Conservation (phyloP, 2,329 filamentous ascomycete species). For the Aspergillus costaricaensis region DNA sequence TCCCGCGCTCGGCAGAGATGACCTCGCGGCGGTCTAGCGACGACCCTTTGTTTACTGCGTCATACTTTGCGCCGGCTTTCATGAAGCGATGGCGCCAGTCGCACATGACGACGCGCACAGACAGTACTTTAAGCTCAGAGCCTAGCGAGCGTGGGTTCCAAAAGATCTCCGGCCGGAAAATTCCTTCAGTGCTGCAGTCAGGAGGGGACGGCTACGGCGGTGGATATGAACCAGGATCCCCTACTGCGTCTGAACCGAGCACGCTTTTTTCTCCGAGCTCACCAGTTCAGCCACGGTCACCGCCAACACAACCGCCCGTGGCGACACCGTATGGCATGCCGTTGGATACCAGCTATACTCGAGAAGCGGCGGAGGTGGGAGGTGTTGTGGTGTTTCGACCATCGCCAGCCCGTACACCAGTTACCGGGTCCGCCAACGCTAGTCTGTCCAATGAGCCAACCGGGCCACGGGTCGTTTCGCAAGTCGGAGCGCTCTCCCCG, state of each 20-base stretch:
- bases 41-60: slow-evolving; percentile 41
- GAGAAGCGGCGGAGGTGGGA: slow-evolving; percentile 31
- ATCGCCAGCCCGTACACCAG: slow-evolving; percentile 46
- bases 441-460: slow-evolving; percentile 26
- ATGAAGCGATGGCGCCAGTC: slow-evolving; percentile 46
- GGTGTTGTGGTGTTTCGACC: slow-evolving; percentile 43
- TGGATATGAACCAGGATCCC: slow-evolving; percentile 34
- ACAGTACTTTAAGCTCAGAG: slow-evolving; percentile 33
- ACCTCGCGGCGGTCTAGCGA: slow-evolving; percentile 42
- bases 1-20: slow-evolving; percentile 31
- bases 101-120: slow-evolving; percentile 37
- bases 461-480: slow-evolving; percentile 27
- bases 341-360: slow-evolving; percentile 34
- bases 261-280: slow-evolving; percentile 26
- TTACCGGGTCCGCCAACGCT: slow-evolving; percentile 35
- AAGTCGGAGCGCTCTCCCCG: slow-evolving; percentile 26
- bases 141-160: slow-evolving; percentile 52
- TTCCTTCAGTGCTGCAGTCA: slow-evolving; percentile 48
- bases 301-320: slow-evolving; percentile 29
- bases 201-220: slow-evolving; percentile 51
- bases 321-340: slow-evolving; percentile 33
- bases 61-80: slow-evolving; percentile 42
- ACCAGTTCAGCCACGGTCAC: slow-evolving; percentile 27
- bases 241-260: slow-evolving; percentile 30
- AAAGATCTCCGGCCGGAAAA: slow-evolving; percentile 52